These are phyloP conservation scores for Heimioporus sp. DNA, from an alignment of 768 basidiomycete genomes.

Conservation along the genomic window DNA sequence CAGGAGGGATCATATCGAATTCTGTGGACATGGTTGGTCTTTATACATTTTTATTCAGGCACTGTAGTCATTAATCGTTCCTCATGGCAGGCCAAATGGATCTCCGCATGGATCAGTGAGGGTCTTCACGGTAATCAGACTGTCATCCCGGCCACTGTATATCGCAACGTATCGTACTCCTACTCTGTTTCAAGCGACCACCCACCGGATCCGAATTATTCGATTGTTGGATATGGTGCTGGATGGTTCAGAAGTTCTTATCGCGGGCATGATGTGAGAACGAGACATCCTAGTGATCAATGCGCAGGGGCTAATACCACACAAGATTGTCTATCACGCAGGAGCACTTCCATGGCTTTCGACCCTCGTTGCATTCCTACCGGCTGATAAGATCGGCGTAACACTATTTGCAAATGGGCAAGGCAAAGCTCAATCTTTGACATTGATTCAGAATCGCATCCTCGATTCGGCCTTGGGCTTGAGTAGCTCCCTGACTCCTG, in stretches of 20 bases:
- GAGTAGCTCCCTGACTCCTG: not conserved
- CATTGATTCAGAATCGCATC: constrained; percentile 13
- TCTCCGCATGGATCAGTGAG: constrained; percentile 31
- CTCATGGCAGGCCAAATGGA: constrained; percentile 38
- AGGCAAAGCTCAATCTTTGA: constrained; percentile 12
- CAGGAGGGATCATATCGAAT: constrained; percentile 45
- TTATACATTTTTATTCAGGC: not conserved
- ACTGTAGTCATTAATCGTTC: no score
- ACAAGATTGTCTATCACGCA: constrained; percentile 33
- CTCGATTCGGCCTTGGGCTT: constrained; percentile 23
- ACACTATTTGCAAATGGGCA: constrained; percentile 33
- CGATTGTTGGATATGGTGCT: constrained; percentile 39
- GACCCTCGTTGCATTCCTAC: constrained; percentile 32
- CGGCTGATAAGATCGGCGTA: constrained; percentile 36
- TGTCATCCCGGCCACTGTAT: constrained; percentile 32
- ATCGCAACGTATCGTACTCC: constrained; percentile 31
- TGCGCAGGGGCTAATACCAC: not conserved
- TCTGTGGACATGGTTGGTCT: constrained; percentile 40
- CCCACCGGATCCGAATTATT: constrained; percentile 14
- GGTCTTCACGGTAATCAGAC: constrained; percentile 32
- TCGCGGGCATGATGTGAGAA: constrained; percentile 39
- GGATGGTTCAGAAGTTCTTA: constrained; percentile 43
- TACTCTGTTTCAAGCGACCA: constrained; percentile 22
- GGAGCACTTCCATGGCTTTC: constrained; percentile 37
- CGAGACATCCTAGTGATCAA: not conserved